Conservation (phyloP, 139 green algal species). For the Chlorella ohadii region DNA sequence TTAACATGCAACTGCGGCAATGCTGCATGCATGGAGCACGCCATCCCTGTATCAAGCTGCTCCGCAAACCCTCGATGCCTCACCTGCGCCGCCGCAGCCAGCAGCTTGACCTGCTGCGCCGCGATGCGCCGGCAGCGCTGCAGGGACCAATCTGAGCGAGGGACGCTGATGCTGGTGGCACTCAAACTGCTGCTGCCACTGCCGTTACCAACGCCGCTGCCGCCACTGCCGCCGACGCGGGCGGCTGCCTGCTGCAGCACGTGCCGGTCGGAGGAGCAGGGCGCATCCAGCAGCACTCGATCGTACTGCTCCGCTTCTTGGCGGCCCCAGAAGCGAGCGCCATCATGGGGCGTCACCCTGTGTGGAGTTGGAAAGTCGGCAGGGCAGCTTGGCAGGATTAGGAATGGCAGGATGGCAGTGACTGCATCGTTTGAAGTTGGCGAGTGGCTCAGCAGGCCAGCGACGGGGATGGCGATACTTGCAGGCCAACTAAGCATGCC, state of each 20-base stretch:
- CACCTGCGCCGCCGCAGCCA: slow-evolving; percentile 35
- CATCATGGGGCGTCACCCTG: slow-evolving; percentile 48
- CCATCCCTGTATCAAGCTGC: no score
- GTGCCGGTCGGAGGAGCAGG: slow-evolving; percentile 57
- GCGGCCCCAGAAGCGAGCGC: slow-evolving; percentile 45
- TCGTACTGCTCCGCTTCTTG: slow-evolving; percentile 60
- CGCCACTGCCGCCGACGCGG: background rate
- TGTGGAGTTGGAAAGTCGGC: background rate
- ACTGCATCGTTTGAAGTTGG: no score
- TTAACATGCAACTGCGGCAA: no score
- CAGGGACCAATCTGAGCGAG: slow-evolving; percentile 57
- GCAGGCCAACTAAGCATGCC: no score
- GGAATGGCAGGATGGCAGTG: background rate
- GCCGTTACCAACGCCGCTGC: no score
- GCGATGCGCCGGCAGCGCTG: slow-evolving; percentile 55
- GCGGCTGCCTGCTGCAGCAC: slow-evolving; percentile 3
- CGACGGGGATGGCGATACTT: no score
- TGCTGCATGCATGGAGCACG: no score
- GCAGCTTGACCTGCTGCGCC: slow-evolving; percentile 59
- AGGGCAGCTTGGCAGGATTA: background rate
- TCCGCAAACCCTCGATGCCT: no score
- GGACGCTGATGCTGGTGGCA: no score
- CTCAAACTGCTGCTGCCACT: background rate
- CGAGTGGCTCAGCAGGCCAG: no score
- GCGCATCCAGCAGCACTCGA: slow-evolving; percentile 73